Conservation (phyloP, 768 basidiomycete genomes). For the Mycena latifolia region DNA sequence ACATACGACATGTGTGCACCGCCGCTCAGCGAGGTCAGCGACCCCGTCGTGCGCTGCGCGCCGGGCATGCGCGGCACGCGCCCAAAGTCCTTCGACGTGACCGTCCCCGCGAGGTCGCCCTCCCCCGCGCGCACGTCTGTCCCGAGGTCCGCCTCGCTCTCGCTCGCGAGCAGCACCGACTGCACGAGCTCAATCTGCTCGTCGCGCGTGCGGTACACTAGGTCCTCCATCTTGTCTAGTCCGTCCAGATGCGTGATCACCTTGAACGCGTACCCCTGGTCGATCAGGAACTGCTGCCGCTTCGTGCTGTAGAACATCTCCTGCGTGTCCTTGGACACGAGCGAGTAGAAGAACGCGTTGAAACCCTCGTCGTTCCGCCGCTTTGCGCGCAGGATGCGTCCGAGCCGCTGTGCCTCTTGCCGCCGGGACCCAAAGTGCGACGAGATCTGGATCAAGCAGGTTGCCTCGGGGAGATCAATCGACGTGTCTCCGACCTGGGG, state of each 20-base stretch:
- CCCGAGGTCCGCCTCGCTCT: slow-evolving; percentile 90
- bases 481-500: slow-evolving; percentile 95
- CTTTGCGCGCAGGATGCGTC: slow-evolving; percentile 97
- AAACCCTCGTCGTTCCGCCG: slow-evolving; percentile 99
- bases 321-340: slow-evolving; percentile 98
- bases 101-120: slow-evolving; percentile 87
- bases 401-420: slow-evolving; percentile 97
- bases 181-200: slow-evolving; percentile 98
- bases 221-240: slow-evolving; percentile 83
- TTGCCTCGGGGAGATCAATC: slow-evolving; percentile 98
- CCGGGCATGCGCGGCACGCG: slow-evolving; percentile 65
- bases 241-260: slow-evolving; percentile 99
- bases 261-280: slow-evolving; percentile 99
- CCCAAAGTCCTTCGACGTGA: slow-evolving; percentile 92
- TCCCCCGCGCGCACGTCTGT: slow-evolving; percentile 86
- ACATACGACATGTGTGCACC: slow-evolving; percentile 94
- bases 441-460: slow-evolving; percentile 98
- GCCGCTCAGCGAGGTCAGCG: slow-evolving; percentile 86
- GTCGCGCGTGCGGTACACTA: slow-evolving; percentile 92
- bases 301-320: slow-evolving; percentile 99
- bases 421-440: slow-evolving; percentile 98
- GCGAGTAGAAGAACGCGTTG: slow-evolving; percentile 99
- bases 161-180: slow-evolving; percentile 91
- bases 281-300: slow-evolving; percentile 97
- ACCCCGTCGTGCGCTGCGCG: slow-evolving; percentile 85